Conservation (phyloP, 2,329 filamentous ascomycete genomes). For the Hypoxylon sp. region DNA sequence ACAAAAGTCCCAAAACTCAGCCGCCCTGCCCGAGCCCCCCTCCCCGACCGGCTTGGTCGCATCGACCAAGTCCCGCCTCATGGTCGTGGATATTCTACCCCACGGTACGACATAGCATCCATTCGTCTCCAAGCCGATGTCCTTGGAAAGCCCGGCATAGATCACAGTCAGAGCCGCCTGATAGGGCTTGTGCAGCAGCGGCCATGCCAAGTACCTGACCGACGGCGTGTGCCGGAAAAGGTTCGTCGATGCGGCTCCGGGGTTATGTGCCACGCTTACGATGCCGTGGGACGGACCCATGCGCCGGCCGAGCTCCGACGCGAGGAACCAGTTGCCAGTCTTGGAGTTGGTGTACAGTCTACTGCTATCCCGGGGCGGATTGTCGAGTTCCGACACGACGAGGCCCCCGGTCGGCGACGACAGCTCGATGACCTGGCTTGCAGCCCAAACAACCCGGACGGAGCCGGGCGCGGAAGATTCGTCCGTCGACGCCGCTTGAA, state of each 20-base stretch:
- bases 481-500: slow-evolving; percentile 38
- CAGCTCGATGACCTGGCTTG: slow-evolving; percentile 34
- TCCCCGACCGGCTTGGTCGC: slow-evolving; percentile 14
- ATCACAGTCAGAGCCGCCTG: slow-evolving; percentile 29
- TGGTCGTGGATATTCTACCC: slow-evolving; percentile 3
- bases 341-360: slow-evolving; percentile 35
- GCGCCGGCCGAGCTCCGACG: slow-evolving; percentile 27
- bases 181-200: slow-evolving; percentile 28
- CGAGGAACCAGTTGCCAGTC: slow-evolving; percentile 32
- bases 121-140: slow-evolving; percentile 7
- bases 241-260: slow-evolving; percentile 1
- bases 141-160: slow-evolving; percentile 26
- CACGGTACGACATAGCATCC: slow-evolving; percentile 13
- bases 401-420: slow-evolving; percentile 26
- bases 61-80: slow-evolving; percentile 20
- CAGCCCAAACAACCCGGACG: slow-evolving; percentile 33
- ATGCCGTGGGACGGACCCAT: slow-evolving; percentile 7
- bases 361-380: slow-evolving; percentile 24
- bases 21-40: slow-evolving; percentile 16
- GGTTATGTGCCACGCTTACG: slow-evolving; percentile 3
- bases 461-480: slow-evolving; percentile 6
- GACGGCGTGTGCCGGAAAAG: slow-evolving; percentile 36
- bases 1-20: slow-evolving; percentile 29
- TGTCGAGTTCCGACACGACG: slow-evolving; percentile 28
- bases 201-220: slow-evolving; percentile 30